These are phyloP conservation scores for Tripterygium wilfordii DNA, from an alignment of 177 flowering plant species.

Conservation along the genomic window DNA sequence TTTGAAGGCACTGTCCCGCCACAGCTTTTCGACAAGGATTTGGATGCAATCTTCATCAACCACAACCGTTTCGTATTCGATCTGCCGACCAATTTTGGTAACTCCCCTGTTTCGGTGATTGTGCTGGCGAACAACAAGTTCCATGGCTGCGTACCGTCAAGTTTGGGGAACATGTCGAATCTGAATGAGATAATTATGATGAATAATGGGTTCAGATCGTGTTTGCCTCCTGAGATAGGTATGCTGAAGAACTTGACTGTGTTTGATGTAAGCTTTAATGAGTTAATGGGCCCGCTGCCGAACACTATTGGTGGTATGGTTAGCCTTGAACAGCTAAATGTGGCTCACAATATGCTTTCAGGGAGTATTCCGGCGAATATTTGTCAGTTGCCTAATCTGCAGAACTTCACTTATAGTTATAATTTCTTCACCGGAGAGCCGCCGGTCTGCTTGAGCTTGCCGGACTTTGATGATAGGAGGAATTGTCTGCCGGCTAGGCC, in stretches of 20 bases:
- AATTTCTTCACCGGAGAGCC: constrained; percentile 86
- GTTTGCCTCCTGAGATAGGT: constrained; percentile 71
- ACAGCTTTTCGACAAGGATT: constrained; percentile 58
- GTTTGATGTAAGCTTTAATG: constrained; percentile 66
- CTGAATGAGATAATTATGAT: constrained; percentile 72
- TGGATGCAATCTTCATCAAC: constrained; percentile 85
- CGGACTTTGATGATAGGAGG: constrained; percentile 49
- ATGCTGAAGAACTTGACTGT: constrained; percentile 64
- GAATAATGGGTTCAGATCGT: constrained; percentile 61
- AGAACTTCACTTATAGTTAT: constrained; percentile 64
- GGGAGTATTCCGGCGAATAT: constrained; percentile 58
- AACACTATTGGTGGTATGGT: constrained; percentile 50
- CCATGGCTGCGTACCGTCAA: constrained; percentile 73
- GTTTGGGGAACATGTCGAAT: constrained; percentile 66
- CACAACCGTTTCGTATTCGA: constrained; percentile 61
- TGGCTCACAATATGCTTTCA: constrained; percentile 70
- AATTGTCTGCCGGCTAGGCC: constrained; percentile 73
- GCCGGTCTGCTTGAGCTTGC: constrained; percentile 49
- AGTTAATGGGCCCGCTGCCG: constrained; percentile 71
- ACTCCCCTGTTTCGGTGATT: constrained; percentile 86
- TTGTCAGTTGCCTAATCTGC: constrained; percentile 51
- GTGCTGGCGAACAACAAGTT: constrained; percentile 79
- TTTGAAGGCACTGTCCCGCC: constrained; percentile 74
- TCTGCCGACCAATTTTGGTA: constrained; percentile 74
- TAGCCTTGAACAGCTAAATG: constrained; percentile 68